Percentiles rank a stretch among this genome's conserved stretches.
Conservation (phyloP, 345 rosid species). For the Trapa bicornis region DNA sequence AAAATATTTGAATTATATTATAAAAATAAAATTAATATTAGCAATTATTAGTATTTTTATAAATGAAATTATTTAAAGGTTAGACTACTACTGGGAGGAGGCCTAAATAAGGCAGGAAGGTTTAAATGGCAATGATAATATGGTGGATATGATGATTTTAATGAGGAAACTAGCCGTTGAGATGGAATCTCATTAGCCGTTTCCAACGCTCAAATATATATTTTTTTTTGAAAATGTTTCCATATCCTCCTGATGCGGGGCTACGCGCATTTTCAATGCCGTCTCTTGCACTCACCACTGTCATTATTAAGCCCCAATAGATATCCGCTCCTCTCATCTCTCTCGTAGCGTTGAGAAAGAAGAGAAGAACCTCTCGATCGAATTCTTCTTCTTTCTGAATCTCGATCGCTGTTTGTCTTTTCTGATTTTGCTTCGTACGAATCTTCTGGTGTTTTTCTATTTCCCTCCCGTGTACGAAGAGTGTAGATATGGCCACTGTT, state of each 20-base stretch:
- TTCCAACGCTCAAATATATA: constrained; percentile 14
- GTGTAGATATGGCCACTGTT: constrained; percentile 38
- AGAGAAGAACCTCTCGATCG: not conserved
- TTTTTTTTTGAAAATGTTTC: not conserved
- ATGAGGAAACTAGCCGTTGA: too few relatives aligned
- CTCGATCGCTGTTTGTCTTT: not conserved
- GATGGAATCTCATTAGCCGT: not conserved
- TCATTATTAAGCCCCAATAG: constrained; percentile 7
- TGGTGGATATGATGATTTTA: too few relatives aligned
- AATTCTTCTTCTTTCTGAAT: too few relatives aligned
- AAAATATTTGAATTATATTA: too few relatives aligned
- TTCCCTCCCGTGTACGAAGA: not conserved
- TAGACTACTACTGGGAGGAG: too few relatives aligned
- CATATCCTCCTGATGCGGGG: not conserved
- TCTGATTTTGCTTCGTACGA: not conserved
- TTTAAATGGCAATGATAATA: too few relatives aligned
- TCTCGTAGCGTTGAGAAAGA: constrained; percentile 5
- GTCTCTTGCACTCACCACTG: not conserved
- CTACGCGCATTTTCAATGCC: constrained; percentile 1
- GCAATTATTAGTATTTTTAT: too few relatives aligned
- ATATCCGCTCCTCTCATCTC: not conserved
- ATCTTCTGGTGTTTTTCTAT: not conserved
- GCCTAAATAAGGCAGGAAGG: too few relatives aligned
- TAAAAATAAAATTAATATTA: too few relatives aligned
- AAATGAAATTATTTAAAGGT: too few relatives aligned